Conservation (phyloP, 2,329 filamentous ascomycete genomes). For the Claviceps sp. region DNA sequence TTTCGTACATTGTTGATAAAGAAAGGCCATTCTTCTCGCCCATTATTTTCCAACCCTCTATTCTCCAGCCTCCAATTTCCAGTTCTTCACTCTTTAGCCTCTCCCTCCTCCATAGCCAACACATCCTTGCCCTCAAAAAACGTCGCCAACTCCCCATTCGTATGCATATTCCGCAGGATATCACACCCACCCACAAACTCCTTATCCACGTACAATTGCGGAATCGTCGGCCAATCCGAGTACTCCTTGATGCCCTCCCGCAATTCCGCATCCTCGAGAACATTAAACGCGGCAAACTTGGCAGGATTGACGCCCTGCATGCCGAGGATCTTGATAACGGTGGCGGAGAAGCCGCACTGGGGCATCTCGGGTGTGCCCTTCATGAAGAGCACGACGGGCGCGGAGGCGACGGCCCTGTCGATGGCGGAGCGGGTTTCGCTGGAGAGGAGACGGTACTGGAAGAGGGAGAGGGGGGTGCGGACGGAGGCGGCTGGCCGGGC, state of each 20-base stretch:
- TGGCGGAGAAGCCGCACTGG: conserved; percentile 92
- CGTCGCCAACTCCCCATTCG: conserved; percentile 86
- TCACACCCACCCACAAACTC: conserved; percentile 98
- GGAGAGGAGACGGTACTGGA: conserved; percentile 58
- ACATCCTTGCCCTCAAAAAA: conserved; percentile 85
- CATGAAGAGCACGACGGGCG: conserved; percentile 97
- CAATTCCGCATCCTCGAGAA: conserved; percentile 80
- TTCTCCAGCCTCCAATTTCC: conserved; percentile 4
- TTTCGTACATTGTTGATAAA: too few species aligned
- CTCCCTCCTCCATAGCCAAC: conserved; percentile 36
- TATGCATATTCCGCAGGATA: conserved; percentile 93
- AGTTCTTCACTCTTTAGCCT: conserved; percentile 16
- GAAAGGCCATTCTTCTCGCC: too few species aligned
- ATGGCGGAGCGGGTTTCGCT: conserved; percentile 70
- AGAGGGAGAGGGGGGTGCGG: conserved; percentile 15
- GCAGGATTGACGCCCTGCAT: conserved; percentile 87
- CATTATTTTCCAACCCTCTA: neutral
- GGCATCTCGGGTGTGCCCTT: conserved; percentile 95
- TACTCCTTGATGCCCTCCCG: conserved; percentile 94
- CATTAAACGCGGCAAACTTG: conserved; percentile 98
- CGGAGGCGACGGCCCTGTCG: conserved; percentile 74
- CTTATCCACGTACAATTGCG: conserved; percentile 87
- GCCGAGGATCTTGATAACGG: conserved; percentile 86
- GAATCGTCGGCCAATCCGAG: conserved; percentile 98
- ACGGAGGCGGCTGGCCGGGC: conserved; percentile 17